Evolutionary conservation across 371 early-diverging fungal genomes (phyloP).

Genomic region (Basidiobolus meristosporus): DNA sequence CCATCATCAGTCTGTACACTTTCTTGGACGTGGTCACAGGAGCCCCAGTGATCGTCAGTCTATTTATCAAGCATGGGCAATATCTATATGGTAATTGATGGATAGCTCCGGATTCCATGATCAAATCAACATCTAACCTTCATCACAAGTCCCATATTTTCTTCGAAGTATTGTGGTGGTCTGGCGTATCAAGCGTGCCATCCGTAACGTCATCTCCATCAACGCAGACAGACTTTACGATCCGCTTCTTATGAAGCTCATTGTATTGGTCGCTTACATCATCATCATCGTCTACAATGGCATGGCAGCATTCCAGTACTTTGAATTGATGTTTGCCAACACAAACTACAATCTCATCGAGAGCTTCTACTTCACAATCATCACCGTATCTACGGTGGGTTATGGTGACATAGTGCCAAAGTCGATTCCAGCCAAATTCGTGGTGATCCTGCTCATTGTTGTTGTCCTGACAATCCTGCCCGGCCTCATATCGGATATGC

Average conservation of each 20-base stretch:
- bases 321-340: slow-evolving; percentile 33
- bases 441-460: slow-evolving; percentile 46
- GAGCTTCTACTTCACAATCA: slow-evolving; percentile 35
- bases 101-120: no score
- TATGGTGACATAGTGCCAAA: slow-evolving; percentile 62
- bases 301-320: slow-evolving; percentile 45
- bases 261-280: slow-evolving; percentile 35
- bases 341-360: slow-evolving; percentile 24
- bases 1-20: slow-evolving; percentile 20
- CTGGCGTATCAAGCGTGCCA: slow-evolving; percentile 27
- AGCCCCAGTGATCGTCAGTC: slow-evolving; percentile 19
- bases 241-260: slow-evolving; percentile 31
- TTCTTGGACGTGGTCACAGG: slow-evolving; percentile 28
- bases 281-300: slow-evolving; percentile 43
- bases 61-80: slow-evolving; percentile 22
- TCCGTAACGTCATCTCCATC: slow-evolving; percentile 28
- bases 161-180: slow-evolving; percentile 32
- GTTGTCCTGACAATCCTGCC: slow-evolving; percentile 41
- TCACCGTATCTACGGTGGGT: slow-evolving; percentile 56
- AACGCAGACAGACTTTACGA: slow-evolving; percentile 25
- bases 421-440: slow-evolving; percentile 30
- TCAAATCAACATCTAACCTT: no score
- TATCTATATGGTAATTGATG: slow-evolving; percentile 16
- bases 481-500: slow-evolving; percentile 23
- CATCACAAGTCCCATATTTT: slow-evolving; percentile 40